These are phyloP conservation scores for Crithidia sp. DNA, from an alignment of 208 protist genomes.

Conservation along the genomic window DNA sequence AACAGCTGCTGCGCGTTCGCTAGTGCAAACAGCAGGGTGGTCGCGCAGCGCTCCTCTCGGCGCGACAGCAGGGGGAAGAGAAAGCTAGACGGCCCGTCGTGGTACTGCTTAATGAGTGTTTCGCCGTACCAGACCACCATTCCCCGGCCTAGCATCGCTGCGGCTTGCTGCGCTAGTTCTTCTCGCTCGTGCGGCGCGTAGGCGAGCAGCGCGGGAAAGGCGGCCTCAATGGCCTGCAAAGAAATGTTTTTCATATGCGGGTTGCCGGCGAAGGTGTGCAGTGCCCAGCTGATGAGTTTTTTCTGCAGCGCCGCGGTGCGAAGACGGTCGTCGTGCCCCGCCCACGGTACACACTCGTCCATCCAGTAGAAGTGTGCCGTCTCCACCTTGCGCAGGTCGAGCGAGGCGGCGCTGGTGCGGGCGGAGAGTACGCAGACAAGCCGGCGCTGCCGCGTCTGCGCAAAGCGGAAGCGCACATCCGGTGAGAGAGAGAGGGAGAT, in stretches of 20 bases:
- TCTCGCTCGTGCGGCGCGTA: constrained; percentile 20
- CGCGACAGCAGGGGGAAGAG: constrained; percentile 5
- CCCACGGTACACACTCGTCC: constrained; percentile 21
- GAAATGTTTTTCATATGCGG: constrained; percentile 23
- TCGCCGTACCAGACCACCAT: constrained; percentile 25
- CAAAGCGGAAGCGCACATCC: constrained; percentile 23
- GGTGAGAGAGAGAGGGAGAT: constrained; percentile 14
- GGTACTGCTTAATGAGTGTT: constrained; percentile 23
- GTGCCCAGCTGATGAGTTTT: constrained; percentile 13
- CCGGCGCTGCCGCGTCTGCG: constrained; percentile 17
- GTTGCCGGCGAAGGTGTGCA: constrained; percentile 1
- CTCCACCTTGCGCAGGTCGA: constrained; percentile 1
- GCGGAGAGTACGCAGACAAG: constrained; percentile 18
- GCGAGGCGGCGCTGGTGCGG: background rate
- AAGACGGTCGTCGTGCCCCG: background rate
- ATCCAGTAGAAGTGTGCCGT: constrained; percentile 26
- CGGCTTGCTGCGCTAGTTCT: constrained; percentile 21
- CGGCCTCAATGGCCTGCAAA: constrained; percentile 10
- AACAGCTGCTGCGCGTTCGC: constrained; percentile 10
- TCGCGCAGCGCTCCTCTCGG: constrained; percentile 17
- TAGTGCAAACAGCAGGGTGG: constrained; percentile 19
- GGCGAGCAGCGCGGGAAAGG: constrained; percentile 25
- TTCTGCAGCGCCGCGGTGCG: constrained; percentile 2
- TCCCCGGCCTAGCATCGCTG: constrained; percentile 20
- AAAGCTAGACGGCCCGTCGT: background rate